Evolutionary conservation across 192 early-diverging fungal species (phyloP).

Genomic region (Endogone sp.): DNA sequence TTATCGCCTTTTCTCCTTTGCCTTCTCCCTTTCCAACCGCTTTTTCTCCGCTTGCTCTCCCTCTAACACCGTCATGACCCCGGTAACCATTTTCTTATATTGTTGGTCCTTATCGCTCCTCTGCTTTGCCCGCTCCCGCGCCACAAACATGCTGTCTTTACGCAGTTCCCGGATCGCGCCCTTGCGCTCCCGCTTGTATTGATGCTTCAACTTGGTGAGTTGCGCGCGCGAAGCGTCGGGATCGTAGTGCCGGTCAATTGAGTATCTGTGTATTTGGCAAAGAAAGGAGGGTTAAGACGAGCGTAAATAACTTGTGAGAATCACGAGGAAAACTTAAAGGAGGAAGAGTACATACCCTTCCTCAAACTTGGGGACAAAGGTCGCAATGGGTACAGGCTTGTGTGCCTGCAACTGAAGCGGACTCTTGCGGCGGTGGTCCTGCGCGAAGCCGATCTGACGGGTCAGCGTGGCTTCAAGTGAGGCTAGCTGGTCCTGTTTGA

Average conservation of each 20-base stretch:
- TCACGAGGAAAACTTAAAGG: not conserved
- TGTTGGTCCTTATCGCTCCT: slow-evolving; percentile 72
- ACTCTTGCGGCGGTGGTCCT: slow-evolving; percentile 41
- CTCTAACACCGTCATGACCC: slow-evolving; percentile 81
- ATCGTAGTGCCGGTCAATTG: slow-evolving; percentile 80
- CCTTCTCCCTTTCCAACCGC: slow-evolving; percentile 56
- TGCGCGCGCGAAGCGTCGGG: slow-evolving; percentile 73
- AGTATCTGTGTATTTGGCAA: slow-evolving; percentile 52
- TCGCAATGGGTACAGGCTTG: slow-evolving; percentile 80
- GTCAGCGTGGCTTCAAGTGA: slow-evolving; percentile 36
- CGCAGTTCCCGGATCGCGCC: slow-evolving; percentile 94
- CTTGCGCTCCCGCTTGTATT: slow-evolving; percentile 91
- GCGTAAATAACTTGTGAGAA: not conserved
- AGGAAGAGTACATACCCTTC: slow-evolving; percentile 39
- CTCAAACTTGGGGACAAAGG: slow-evolving; percentile 91
- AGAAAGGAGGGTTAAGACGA: not conserved
- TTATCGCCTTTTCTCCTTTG: slow-evolving; percentile 24
- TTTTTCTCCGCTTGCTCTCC: slow-evolving; percentile 81
- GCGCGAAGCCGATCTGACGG: slow-evolving; percentile 47
- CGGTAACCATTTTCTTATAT: slow-evolving; percentile 91
- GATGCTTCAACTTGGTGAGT: slow-evolving; percentile 68
- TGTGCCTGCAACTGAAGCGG: slow-evolving; percentile 84
- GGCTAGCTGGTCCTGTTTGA: slow-evolving; percentile 23
- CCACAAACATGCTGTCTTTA: slow-evolving; percentile 89
- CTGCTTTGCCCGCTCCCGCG: slow-evolving; percentile 61